phyloP scores from a whole-genome alignment of 1,139 yeast species.

The Yamadazyma diddensiae region DNA sequence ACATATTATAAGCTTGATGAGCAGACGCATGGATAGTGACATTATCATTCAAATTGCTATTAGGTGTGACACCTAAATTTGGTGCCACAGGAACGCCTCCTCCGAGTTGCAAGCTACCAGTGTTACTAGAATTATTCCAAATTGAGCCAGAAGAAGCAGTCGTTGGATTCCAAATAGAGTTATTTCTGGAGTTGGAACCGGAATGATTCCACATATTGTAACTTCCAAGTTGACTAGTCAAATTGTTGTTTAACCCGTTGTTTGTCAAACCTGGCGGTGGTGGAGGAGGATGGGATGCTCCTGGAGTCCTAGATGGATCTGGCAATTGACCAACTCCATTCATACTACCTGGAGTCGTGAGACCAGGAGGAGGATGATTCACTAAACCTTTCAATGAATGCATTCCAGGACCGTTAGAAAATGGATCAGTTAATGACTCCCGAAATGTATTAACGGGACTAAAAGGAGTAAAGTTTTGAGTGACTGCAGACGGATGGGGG shows the following conservation, averaged over 20 bases:
- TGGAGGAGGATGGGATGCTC: conserved; percentile 3
- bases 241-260: neutral
- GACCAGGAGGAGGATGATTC: neutral
- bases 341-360: neutral
- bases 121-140: conserved; percentile 10
- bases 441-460: conserved; percentile 2
- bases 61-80: neutral
- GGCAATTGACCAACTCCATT: conserved; percentile 15
- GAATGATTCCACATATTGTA: conserved; percentile 5
- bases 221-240: neutral
- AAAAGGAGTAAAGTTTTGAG: conserved; percentile 1
- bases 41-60: neutral
- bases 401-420: neutral
- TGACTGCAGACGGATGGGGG: conserved; percentile 1
- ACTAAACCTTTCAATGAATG: neutral
- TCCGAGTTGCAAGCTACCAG: neutral
- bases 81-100: neutral
- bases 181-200: conserved; percentile 20
- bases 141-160: conserved; percentile 10
- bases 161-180: conserved; percentile 32
- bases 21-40: conserved; percentile 23
- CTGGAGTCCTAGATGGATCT: conserved; percentile 16
- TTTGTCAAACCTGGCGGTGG: conserved; percentile 1
- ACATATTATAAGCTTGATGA: conserved; percentile 32
- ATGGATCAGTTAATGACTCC: conserved; percentile 9